Evolutionary conservation across 2,329 filamentous ascomycete genomes (phyloP), one percentile per base, ranked within the genome.

Genomic region (Microdochium nivale): DNA sequence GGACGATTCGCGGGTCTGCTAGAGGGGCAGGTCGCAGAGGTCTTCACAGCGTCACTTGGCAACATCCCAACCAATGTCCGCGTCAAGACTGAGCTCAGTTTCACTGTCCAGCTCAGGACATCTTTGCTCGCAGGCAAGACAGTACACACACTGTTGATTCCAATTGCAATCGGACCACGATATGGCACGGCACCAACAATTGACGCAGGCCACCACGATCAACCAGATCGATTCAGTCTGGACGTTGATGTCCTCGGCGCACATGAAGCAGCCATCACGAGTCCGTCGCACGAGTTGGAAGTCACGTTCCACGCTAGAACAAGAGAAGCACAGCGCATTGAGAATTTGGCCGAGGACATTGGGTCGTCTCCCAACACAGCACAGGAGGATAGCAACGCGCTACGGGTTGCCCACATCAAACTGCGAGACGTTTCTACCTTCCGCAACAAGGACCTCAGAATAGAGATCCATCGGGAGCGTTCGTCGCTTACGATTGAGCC

Each of bases 31-130:
- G 62, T 56, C 0, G 48, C 58, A 3, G 63, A 65, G 47, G 56
- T 64, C 7, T 62, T 64, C 43, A 63, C 59, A 13, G 58, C 57
- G 1, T 59, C 52, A 1, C 52, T 65, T 8, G 63, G 61, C 21
- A 59, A 59, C 32, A 59, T 65, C 13, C 62, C 60, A 11, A 48
- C 54, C 3, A 53, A 58, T 10, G 59, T 59, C 21, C 57, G 54
- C 24, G n/a, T 64, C 33, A 61, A 59, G 30, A 53, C 58, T 11
- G 54, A 57, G 13, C 48, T 64, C n/a, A 60, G 53, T 37, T 62
- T 60, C 52, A 57, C 60, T 13, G 51, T 56, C 25, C 23, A 61
- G 13, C 55, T 65, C 35, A 60, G 57, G 40, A 59, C 56, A 33
- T 54, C 49, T 16, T 60, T 63, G 30, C 50, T 51, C 16, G 50